These are phyloP conservation scores for Phytophthora syringae DNA, from an alignment of 352 stramenopile species.

Conservation along the genomic window DNA sequence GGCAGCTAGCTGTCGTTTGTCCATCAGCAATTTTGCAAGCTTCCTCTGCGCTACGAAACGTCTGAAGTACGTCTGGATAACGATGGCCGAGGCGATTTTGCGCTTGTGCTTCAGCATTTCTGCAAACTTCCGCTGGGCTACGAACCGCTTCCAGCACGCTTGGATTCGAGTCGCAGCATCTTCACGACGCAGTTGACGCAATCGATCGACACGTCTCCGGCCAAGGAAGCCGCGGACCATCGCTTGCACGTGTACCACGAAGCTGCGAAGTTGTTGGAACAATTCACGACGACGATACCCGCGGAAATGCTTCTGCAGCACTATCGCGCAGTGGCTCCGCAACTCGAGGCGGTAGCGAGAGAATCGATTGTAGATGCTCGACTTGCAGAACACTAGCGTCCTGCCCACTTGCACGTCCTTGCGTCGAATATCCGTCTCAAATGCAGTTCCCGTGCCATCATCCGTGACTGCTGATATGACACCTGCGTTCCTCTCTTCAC, in stretches of 20 bases:
- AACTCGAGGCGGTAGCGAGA: slow-evolving; percentile 54
- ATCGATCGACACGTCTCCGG: slow-evolving; percentile 36
- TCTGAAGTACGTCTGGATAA: slow-evolving; percentile 38
- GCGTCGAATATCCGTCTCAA: slow-evolving; percentile 35
- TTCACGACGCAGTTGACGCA: slow-evolving; percentile 40
- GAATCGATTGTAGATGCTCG: slow-evolving; percentile 59
- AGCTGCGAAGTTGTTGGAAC: slow-evolving; percentile 44
- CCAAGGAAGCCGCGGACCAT: slow-evolving; percentile 57
- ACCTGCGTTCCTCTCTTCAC: slow-evolving; percentile 22
- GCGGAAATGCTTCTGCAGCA: slow-evolving; percentile 56
- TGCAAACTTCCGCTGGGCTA: slow-evolving; percentile 22
- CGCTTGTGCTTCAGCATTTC: slow-evolving; percentile 32
- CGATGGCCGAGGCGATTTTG: slow-evolving; percentile 21
- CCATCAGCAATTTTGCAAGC: slow-evolving; percentile 23
- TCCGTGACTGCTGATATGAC: slow-evolving; percentile 19
- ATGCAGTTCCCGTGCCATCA: slow-evolving; percentile 17
- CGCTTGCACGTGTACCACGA: slow-evolving; percentile 45
- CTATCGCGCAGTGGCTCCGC: slow-evolving; percentile 38
- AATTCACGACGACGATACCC: slow-evolving; percentile 46
- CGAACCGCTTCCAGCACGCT: slow-evolving; percentile 34
- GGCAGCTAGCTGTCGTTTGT: slow-evolving; percentile 19
- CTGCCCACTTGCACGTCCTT: slow-evolving; percentile 66
- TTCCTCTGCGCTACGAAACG: slow-evolving; percentile 22
- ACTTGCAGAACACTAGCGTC: slow-evolving; percentile 74
- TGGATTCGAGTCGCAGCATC: slow-evolving; percentile 44